These are phyloP conservation scores for Epichloe glyceriae DNA, from an alignment of 2,329 filamentous ascomycete species.

Conservation along the genomic window DNA sequence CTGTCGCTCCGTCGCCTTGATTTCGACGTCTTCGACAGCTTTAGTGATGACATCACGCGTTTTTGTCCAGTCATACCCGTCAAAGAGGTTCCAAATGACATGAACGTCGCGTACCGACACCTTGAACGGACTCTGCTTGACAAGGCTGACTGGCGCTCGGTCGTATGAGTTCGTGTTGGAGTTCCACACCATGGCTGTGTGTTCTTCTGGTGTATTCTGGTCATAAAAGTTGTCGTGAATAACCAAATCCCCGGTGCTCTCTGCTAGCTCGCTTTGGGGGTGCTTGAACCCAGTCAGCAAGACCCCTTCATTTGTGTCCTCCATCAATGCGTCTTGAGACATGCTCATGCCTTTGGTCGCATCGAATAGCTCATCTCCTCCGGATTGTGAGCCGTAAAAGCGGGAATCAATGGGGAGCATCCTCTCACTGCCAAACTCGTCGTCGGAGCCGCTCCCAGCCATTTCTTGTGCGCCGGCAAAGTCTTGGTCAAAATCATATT, in stretches of 20 bases:
- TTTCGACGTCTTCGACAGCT: slow-evolving; percentile 78
- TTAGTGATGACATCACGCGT: slow-evolving; percentile 79
- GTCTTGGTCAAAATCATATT: slow-evolving; percentile 50
- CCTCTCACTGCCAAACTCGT: slow-evolving; percentile 19
- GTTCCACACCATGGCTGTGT: slow-evolving; percentile 65
- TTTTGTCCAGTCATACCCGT: slow-evolving; percentile 90
- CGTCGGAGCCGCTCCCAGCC: slow-evolving; percentile 24
- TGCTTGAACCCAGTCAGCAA: slow-evolving; percentile 21
- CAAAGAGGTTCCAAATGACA: slow-evolving; percentile 93
- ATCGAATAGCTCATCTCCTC: slow-evolving; percentile 36
- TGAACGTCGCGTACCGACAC: slow-evolving; percentile 77
- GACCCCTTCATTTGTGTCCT: slow-evolving; percentile 24
- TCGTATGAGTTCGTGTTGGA: slow-evolving; percentile 65
- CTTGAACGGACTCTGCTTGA: slow-evolving; percentile 57
- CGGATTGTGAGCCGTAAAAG: slow-evolving; percentile 32
- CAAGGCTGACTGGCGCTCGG: slow-evolving; percentile 45
- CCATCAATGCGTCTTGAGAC: slow-evolving; percentile 19
- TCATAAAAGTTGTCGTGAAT: slow-evolving; percentile 72
- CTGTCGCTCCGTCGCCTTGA: slow-evolving; percentile 64
- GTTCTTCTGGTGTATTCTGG: slow-evolving; percentile 43
- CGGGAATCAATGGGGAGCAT: slow-evolving; percentile 28
- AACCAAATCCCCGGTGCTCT: slow-evolving; percentile 49
- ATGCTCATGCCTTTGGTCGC: slow-evolving; percentile 23
- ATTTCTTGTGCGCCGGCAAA: slow-evolving; percentile 43
- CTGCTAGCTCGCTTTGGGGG: slow-evolving; percentile 23